Evolutionary conservation across 192 early-diverging fungal species (phyloP).

Genomic region (Rhizoclosmatium sp.): DNA sequence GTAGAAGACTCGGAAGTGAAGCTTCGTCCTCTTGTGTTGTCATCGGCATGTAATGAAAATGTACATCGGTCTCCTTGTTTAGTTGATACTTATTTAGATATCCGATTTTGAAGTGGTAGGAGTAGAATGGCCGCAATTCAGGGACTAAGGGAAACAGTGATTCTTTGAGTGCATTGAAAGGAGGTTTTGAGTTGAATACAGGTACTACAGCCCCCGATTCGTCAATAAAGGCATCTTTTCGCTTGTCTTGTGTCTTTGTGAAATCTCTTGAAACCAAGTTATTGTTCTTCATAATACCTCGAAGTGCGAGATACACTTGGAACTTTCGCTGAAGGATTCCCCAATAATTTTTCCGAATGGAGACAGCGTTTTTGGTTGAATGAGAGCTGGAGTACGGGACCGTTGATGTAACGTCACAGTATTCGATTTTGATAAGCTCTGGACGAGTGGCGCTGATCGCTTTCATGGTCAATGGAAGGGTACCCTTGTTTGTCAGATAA

Average conservation of each 20-base stretch:
- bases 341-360: slow-evolving; percentile 61
- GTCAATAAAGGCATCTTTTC: slow-evolving; percentile 38
- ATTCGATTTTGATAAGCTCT: slow-evolving; percentile 60
- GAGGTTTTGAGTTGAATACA: slow-evolving; percentile 10
- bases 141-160: slow-evolving; percentile 47
- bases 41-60: slow-evolving; percentile 62
- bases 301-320: slow-evolving; percentile 53
- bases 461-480: slow-evolving; percentile 61
- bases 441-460: slow-evolving; percentile 52
- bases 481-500: slow-evolving; percentile 65
- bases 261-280: neutral
- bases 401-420: slow-evolving; percentile 54
- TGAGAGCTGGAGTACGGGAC: slow-evolving; percentile 57
- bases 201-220: slow-evolving; percentile 44
- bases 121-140: slow-evolving; percentile 61
- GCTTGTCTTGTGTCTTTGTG: slow-evolving; percentile 16
- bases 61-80: slow-evolving; percentile 51
- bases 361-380: slow-evolving; percentile 35
- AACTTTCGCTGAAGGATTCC: slow-evolving; percentile 61
- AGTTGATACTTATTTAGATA: slow-evolving; percentile 58
- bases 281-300: slow-evolving; percentile 36
- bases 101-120: slow-evolving; percentile 62
- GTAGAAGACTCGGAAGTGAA: slow-evolving; percentile 27
- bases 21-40: slow-evolving; percentile 54
- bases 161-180: slow-evolving; percentile 26